phyloP scores from a whole-genome alignment of 2,329 filamentous ascomycete species.

The Hymenoscyphus linearis region DNA sequence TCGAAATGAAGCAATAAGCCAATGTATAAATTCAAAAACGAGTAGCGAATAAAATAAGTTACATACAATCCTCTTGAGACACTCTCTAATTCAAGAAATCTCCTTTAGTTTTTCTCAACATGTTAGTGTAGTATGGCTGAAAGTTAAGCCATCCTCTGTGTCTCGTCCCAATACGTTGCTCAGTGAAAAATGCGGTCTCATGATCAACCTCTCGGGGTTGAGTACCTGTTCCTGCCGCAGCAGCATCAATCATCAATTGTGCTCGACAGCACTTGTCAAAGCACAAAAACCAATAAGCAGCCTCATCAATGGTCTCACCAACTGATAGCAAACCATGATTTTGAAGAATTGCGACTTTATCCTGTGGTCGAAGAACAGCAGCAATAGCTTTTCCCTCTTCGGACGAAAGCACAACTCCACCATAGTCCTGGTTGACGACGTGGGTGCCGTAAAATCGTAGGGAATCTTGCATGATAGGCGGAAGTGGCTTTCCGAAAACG shows the following conservation, averaged over 20 bases:
- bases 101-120: constrained; percentile 1
- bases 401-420: constrained; percentile 40
- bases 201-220: background rate
- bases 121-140: constrained; percentile 3
- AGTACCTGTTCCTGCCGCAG: background rate
- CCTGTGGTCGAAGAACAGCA: constrained; percentile 32
- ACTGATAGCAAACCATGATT: constrained; percentile 41
- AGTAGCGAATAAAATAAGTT: background rate
- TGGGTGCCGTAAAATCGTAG: constrained; percentile 35
- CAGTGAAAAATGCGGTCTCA: constrained; percentile 1
- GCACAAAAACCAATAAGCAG: constrained; percentile 38
- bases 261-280: constrained; percentile 38
- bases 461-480: constrained; percentile 21
- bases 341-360: constrained; percentile 38
- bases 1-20: too few species aligned
- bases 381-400: constrained; percentile 42
- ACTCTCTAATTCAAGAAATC: background rate
- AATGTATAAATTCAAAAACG: too few species aligned
- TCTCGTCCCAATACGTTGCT: constrained; percentile 1
- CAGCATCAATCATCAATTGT: constrained; percentile 29
- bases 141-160: constrained; percentile 4
- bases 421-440: constrained; percentile 38
- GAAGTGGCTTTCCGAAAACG: constrained; percentile 13
- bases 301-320: constrained; percentile 37
- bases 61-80: background rate